Evolutionary conservation across 768 basidiomycete species (phyloP).

Genomic region (Cystobasidium ongulense): DNA sequence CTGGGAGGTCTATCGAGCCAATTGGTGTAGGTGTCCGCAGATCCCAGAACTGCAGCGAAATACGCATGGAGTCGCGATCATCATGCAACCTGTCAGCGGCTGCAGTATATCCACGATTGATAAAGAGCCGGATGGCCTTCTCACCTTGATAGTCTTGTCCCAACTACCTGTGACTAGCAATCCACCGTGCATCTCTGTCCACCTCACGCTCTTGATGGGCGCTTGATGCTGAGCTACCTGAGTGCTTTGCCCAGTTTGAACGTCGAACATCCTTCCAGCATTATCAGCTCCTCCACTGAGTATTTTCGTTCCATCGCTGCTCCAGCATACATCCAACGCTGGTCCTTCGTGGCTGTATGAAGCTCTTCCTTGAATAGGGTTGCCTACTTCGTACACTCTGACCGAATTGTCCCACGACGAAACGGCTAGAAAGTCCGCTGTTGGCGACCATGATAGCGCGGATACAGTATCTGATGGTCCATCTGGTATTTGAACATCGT

Average conservation of each 20-base stretch:
- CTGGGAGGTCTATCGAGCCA: constrained; percentile 14
- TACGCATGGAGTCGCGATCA: not conserved
- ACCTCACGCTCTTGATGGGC: constrained; percentile 33
- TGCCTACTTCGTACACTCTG: constrained; percentile 78
- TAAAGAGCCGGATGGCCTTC: too few relatives aligned
- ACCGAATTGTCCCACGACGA: constrained; percentile 89
- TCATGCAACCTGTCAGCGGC: not conserved
- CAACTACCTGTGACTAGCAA: constrained; percentile 86
- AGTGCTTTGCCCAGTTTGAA: constrained; percentile 62
- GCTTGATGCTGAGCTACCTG: constrained; percentile 41
- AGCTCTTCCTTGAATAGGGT: constrained; percentile 71
- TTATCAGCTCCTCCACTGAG: constrained; percentile 93
- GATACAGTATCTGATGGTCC: constrained; percentile 83
- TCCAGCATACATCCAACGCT: constrained; percentile 81
- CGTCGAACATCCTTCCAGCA: constrained; percentile 82
- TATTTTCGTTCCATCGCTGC: constrained; percentile 64
- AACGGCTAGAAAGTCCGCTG: constrained; percentile 80
- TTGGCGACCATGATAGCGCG: constrained; percentile 69
- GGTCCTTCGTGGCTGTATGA: constrained; percentile 86
- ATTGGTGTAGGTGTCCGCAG: constrained; percentile 1
- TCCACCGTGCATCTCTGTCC: constrained; percentile 37
- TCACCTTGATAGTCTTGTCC: constrained; percentile 93
- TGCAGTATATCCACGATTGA: too few relatives aligned
- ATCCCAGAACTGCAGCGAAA: constrained; percentile 25
- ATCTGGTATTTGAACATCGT: constrained; percentile 54